These are phyloP conservation scores for Arachis monticola DNA, from an alignment of 331 rosid genomes.

Conservation along the genomic window DNA sequence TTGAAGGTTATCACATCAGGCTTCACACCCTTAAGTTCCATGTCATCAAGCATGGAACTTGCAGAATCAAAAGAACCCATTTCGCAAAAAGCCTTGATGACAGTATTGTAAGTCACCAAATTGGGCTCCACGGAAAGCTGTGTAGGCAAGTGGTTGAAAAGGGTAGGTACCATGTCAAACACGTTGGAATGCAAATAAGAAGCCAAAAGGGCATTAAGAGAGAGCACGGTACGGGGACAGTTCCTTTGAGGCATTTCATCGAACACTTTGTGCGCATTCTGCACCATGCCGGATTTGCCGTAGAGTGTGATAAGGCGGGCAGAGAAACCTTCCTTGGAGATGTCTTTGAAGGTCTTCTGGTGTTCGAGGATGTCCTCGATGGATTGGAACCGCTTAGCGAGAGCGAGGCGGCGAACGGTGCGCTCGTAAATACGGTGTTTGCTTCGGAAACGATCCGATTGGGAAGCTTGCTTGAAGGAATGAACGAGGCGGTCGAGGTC, in stretches of 20 bases:
- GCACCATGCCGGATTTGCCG: constrained; percentile 53
- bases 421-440: constrained; percentile 44
- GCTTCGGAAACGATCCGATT: constrained; percentile 50
- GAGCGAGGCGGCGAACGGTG: constrained; percentile 59
- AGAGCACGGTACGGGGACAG: constrained; percentile 47
- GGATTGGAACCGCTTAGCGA: constrained; percentile 49
- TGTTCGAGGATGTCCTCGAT: constrained; percentile 61
- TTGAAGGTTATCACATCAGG: constrained; percentile 59
- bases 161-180: constrained; percentile 46
- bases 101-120: constrained; percentile 57
- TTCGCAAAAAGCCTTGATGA: constrained; percentile 54
- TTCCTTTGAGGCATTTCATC: constrained; percentile 58
- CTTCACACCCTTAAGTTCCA: constrained; percentile 52
- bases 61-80: constrained; percentile 57
- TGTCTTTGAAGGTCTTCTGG: constrained; percentile 55
- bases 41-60: constrained; percentile 47
- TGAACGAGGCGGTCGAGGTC: constrained; percentile 53
- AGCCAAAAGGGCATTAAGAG: constrained; percentile 60
- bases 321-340: constrained; percentile 57
- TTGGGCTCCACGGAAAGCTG: constrained; percentile 55
- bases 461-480: constrained; percentile 60
- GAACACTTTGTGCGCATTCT: constrained; percentile 54
- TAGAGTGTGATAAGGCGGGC: constrained; percentile 48
- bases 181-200: constrained; percentile 55
- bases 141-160: constrained; percentile 48